Base-by-base conservation (phyloP, 164 flowering plant genomes). In the Chimonanthus salicifolius region DNA sequence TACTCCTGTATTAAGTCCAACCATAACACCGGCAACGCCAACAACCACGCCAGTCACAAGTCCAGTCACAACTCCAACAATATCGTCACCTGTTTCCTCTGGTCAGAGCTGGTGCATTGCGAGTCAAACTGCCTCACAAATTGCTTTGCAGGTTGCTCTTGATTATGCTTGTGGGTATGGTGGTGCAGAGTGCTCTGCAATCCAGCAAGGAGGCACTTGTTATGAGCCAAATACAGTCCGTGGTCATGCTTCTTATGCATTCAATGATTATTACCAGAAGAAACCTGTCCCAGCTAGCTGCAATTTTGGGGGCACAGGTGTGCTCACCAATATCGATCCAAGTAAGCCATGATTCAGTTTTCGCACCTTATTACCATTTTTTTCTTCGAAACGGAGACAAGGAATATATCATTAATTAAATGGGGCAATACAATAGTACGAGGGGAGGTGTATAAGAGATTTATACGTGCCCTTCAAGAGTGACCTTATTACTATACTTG, bases 111-210 rank as follows among this genome's bases (percentile, higher is more conserved):
- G 97, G 97, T 94, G 98, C 70, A 78, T 92, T 47, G 94, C 97
- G 6, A 88, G 77, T 77, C 87, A 80, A 71, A 69, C 81, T 54
- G 92, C 92, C 47, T 86, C 97, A 44, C 85, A 83, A 70, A 79
- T 80, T 1, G 90, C 91, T 7, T 71, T 94, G 54, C 98, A 94
- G 78, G 89, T 81, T 0, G 98, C 92, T 44, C 73, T 94, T 4
- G 98, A 94, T 78, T 94, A 89, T 79, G 98, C 98, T 7, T 94
- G 98, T 69, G 97, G 98, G 8, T 80, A 79, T 54, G 95, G 98
- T 1, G 91, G 95, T 5, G 88, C 91, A 13, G 97, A 92, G 54
- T 94, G 98, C 64, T 83, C 92, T 1, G 82, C 83, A 20, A 90
- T 94, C 72, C 97, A 88, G 67, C 77, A 75, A n/a, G 81, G 86